Conservation (phyloP, 257 asterid genomes). For the Anisodus acutangulus region DNA sequence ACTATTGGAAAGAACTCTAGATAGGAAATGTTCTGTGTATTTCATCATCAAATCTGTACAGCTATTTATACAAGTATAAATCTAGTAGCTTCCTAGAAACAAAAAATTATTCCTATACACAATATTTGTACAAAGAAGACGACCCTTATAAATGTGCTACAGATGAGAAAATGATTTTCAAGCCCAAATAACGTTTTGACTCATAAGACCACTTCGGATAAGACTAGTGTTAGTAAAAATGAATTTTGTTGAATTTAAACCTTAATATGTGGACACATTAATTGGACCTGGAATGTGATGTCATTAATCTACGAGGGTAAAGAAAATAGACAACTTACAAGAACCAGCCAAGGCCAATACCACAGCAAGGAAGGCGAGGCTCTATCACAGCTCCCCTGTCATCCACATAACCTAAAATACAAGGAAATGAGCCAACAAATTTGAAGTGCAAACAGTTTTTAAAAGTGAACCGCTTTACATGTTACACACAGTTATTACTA, state of each 20-base stretch:
- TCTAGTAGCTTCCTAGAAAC: too few relatives aligned
- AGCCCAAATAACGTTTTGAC: too few relatives aligned
- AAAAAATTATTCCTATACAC: too few relatives aligned
- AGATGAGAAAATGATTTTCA: too few relatives aligned
- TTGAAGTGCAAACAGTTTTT: background rate
- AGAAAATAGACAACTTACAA: conserved; percentile 49
- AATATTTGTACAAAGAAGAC: too few relatives aligned
- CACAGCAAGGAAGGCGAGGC: conserved; percentile 81
- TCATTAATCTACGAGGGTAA: background rate
- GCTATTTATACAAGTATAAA: too few relatives aligned
- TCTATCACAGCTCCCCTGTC: conserved; percentile 70
- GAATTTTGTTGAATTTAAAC: background rate
- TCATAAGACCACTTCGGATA: too few relatives aligned
- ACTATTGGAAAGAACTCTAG: too few relatives aligned
- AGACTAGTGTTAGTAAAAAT: background rate
- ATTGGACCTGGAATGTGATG: background rate
- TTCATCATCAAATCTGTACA: too few relatives aligned
- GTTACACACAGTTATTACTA: background rate
- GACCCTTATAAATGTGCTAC: too few relatives aligned
- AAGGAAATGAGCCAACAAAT: background rate
- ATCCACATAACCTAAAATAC: conserved; percentile 62
- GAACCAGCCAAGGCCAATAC: conserved; percentile 88
- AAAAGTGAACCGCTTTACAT: background rate
- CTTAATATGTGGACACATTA: background rate
- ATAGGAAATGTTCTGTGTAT: too few relatives aligned